Base-by-base conservation (phyloP, 176 grass and related monocot species). In the Tillandsia fasciculata region DNA sequence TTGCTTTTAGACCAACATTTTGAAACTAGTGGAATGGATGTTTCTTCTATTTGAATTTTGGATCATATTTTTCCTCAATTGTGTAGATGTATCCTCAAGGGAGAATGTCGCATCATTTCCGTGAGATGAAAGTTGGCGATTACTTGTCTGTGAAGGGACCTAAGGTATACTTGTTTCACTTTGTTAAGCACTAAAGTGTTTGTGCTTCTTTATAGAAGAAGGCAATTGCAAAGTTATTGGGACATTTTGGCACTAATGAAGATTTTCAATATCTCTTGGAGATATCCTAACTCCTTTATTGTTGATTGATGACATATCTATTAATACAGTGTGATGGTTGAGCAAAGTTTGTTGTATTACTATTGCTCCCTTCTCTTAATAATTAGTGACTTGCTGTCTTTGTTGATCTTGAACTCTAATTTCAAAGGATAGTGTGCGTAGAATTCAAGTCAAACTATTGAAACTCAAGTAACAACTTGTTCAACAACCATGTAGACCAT, bases 101-200 rank as follows among this genome's bases (percentile, higher is more conserved):
- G 77, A 99, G 94, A 86, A 99, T 99, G 94, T 99, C 94, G 33
- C 94, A 99, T 75, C 94, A 99, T 85, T 99, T 99, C 59, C 94
- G 89, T 59, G 89, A 99, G 81, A 86, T 99, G 89, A 82, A 86
- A 74, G 86, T 90, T 76, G 94, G 89, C 18, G 94, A 99, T 67
- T 93, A 84, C 78, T 50, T 99, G 50, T 90, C 94, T 49, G 94
- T 92, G 26, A 99, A 92, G 72, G 94, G 89, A 51, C 89, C 94
- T 83, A 99, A 99, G 94, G 94, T 99, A 71, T 74, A 10, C 24
- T 58, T 70, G 63, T 82, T 15, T 72, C 70, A 77, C 47, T 64
- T 51, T 49, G 68, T 20, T 53, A 28, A 81, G 64, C 11, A 63
- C 24, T 42, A 7, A 4, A 42, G 5, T 42, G 33, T 7, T 74